These are phyloP conservation scores for Fagopyrum tataricum DNA, from an alignment of 148 eudicot species.

Conservation along the genomic window DNA sequence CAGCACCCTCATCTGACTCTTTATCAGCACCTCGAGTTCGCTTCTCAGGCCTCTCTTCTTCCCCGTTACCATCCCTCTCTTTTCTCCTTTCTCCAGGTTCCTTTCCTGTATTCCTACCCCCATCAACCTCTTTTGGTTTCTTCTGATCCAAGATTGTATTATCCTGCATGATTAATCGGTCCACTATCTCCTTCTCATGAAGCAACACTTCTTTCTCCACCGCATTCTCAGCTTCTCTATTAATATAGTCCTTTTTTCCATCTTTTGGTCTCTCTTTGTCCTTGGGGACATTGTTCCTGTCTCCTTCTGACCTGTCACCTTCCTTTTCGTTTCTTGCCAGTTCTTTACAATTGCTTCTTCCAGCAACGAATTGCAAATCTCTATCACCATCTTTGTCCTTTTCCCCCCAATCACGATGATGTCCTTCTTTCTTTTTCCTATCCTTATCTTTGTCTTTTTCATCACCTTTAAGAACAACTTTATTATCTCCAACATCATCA, in stretches of 20 bases:
- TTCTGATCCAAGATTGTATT: conserved; percentile 41
- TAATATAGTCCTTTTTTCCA: conserved; percentile 54
- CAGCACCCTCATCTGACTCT: conserved; percentile 61
- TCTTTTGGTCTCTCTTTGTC: conserved; percentile 74
- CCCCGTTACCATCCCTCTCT: conserved; percentile 72
- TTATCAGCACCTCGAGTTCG: conserved; percentile 55
- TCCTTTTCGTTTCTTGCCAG: conserved; percentile 45
- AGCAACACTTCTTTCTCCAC: conserved; percentile 50
- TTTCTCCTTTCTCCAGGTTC: conserved; percentile 73
- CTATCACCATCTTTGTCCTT: conserved; percentile 70
- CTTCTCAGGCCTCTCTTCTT: conserved; percentile 83
- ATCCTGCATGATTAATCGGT: conserved; percentile 45
- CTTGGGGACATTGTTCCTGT: conserved; percentile 54
- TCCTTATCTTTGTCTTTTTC: conserved; percentile 77
- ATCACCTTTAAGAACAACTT: conserved; percentile 60
- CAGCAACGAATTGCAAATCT: conserved; percentile 41
- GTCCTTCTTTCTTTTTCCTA: conserved; percentile 76
- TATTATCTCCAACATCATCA: conserved; percentile 73
- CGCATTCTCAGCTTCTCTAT: conserved; percentile 50
- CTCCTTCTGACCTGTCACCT: conserved; percentile 61
- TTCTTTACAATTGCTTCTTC: conserved; percentile 57
- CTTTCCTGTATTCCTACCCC: conserved; percentile 56
- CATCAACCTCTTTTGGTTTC: conserved; percentile 60
- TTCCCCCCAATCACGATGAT: conserved; percentile 74
- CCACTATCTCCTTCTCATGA: conserved; percentile 49